phyloP scores from a whole-genome alignment of 2,329 filamentous ascomycete genomes.

The Calonectria honghensis region DNA sequence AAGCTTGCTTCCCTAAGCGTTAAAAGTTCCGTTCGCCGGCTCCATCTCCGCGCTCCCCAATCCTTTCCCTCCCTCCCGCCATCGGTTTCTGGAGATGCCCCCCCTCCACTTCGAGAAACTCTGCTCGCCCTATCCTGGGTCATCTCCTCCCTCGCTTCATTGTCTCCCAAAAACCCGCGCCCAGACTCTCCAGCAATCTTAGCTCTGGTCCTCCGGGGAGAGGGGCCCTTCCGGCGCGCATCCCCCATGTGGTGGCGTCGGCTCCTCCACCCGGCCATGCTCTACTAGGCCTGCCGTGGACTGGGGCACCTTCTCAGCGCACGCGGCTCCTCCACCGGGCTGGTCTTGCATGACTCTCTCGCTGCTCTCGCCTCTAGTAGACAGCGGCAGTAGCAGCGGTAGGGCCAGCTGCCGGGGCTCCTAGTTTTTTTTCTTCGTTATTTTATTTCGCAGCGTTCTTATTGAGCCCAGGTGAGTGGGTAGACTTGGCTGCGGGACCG shows the following conservation, averaged over 20 bases:
- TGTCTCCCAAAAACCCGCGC: constrained; percentile 19
- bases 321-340: constrained; percentile 42
- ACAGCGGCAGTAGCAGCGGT: neutral
- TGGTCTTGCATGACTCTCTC: constrained; percentile 40
- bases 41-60: constrained; percentile 44
- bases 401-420: constrained; percentile 2
- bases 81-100: constrained; percentile 20
- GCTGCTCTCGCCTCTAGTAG: constrained; percentile 17
- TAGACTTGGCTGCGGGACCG: constrained; percentile 29
- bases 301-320: constrained; percentile 42
- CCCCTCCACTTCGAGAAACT: constrained; percentile 33
- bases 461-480: constrained; percentile 24
- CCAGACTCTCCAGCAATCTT: constrained; percentile 29
- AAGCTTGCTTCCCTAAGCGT: constrained; percentile 41
- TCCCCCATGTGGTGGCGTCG: constrained; percentile 50
- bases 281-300: constrained; percentile 50
- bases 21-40: constrained; percentile 46
- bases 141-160: constrained; percentile 10
- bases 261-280: constrained; percentile 45
- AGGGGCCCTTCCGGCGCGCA: constrained; percentile 10
- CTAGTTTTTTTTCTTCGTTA: neutral
- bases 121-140: constrained; percentile 27
- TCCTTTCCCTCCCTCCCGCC: constrained; percentile 35
- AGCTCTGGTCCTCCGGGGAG: constrained; percentile 2
- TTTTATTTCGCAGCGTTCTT: neutral